These are phyloP conservation scores for Musa itinerans DNA, from an alignment of 176 grass and related monocot genomes.

Conservation along the genomic window DNA sequence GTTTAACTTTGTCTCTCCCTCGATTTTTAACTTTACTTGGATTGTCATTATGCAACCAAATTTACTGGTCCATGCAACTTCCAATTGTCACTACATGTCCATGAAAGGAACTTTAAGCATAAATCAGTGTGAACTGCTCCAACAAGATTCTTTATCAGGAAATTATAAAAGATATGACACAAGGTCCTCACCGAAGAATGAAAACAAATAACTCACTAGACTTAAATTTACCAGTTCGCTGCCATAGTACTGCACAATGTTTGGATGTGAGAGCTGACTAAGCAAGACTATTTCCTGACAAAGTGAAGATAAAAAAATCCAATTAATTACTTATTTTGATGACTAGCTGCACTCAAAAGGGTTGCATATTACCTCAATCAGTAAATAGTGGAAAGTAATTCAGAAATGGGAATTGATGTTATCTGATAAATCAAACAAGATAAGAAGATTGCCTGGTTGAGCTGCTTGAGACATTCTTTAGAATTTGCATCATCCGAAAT, in stretches of 20 bases:
- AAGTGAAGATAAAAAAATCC: background rate
- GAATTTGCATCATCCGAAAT: constrained; percentile 92
- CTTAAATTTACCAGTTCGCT: constrained; percentile 66
- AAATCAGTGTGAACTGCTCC: background rate
- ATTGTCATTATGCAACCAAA: background rate
- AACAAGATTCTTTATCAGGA: background rate
- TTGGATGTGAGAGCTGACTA: constrained; percentile 69
- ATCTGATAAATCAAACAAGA: constrained; percentile 14
- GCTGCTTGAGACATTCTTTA: constrained; percentile 88
- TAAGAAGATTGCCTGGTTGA: constrained; percentile 60
- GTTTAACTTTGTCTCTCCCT: background rate
- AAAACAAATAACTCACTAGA: background rate
- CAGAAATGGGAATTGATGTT: background rate
- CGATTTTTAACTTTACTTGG: background rate
- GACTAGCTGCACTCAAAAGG: background rate
- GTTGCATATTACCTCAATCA: background rate
- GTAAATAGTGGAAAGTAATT: background rate
- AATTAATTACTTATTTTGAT: constrained; percentile 17
- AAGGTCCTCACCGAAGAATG: background rate
- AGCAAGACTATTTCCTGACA: constrained; percentile 89
- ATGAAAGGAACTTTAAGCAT: background rate
- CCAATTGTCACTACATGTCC: background rate
- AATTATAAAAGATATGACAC: background rate
- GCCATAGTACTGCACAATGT: constrained; percentile 89
- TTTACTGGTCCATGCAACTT: background rate